Conservation (phyloP, 441 rosid species). For the Iberis amara region DNA sequence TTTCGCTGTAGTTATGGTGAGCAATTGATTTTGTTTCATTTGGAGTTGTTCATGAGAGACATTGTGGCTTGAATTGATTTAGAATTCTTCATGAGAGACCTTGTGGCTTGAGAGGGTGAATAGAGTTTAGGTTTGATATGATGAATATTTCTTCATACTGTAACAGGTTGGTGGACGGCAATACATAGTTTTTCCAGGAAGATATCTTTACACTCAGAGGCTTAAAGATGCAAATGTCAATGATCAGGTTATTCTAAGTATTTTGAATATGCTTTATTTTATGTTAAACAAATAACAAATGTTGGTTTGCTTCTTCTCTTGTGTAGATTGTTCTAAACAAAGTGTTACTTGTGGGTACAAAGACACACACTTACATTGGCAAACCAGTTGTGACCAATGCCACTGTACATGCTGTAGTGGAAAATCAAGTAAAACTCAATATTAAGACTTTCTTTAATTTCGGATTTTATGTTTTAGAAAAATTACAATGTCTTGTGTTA, state of each 20-base stretch:
- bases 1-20: constrained; percentile 92
- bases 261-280: neutral
- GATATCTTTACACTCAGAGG: constrained; percentile 69
- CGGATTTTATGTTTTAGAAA: neutral
- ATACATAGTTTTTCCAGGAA: constrained; percentile 87
- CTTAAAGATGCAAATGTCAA: constrained; percentile 79
- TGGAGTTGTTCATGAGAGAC: neutral
- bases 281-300: neutral
- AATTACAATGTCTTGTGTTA: constrained; percentile 1
- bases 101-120: neutral
- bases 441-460: neutral
- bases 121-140: constrained; percentile 13
- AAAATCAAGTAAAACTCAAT: constrained; percentile 57
- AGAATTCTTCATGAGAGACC: no score
- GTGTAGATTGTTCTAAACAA: constrained; percentile 68
- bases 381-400: constrained; percentile 89
- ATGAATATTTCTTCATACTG: no score
- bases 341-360: constrained; percentile 93
- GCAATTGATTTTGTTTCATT: neutral
- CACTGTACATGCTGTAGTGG: constrained; percentile 87
- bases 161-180: constrained; percentile 80
- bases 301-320: constrained; percentile 8
- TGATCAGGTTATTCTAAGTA: constrained; percentile 54
- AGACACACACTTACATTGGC: constrained; percentile 70
- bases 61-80: neutral